These are phyloP conservation scores for Micractinium conductrix DNA, from an alignment of 139 green algal genomes.

Conservation along the genomic window DNA sequence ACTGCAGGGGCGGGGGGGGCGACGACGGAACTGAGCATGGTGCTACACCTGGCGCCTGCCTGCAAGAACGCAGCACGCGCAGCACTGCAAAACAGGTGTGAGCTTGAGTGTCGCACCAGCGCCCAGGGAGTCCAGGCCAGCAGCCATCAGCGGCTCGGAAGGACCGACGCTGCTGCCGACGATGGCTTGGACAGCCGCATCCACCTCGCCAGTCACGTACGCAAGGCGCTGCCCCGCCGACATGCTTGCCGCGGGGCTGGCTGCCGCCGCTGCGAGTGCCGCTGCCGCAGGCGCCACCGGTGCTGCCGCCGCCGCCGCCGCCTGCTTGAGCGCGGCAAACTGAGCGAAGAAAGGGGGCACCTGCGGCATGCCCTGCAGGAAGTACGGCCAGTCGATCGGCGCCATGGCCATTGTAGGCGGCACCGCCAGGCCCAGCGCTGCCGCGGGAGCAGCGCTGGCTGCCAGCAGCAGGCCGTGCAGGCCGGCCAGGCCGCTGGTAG, in stretches of 20 bases:
- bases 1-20: no score
- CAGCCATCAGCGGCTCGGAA: conserved; percentile 66
- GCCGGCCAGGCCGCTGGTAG: conserved; percentile 44
- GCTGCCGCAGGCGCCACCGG: background rate
- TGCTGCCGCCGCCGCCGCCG: conserved; percentile 43
- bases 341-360: conserved; percentile 33
- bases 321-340: conserved; percentile 38
- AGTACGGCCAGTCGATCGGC: conserved; percentile 46
- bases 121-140: conserved; percentile 69
- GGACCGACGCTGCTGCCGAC: conserved; percentile 38
- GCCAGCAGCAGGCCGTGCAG: conserved; percentile 36
- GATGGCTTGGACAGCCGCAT: conserved; percentile 50
- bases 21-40: no score
- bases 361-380: conserved; percentile 39
- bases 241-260: background rate
- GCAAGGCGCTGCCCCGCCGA: conserved; percentile 19
- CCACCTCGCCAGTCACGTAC: conserved; percentile 47
- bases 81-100: no score
- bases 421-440: background rate
- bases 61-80: no score
- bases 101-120: no score
- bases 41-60: no score
- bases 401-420: conserved; percentile 24
- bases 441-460: conserved; percentile 11
- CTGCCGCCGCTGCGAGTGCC: background rate